phyloP scores from a whole-genome alignment of 2,329 filamentous ascomycete species.

The Cryphonectria carpinicola region DNA sequence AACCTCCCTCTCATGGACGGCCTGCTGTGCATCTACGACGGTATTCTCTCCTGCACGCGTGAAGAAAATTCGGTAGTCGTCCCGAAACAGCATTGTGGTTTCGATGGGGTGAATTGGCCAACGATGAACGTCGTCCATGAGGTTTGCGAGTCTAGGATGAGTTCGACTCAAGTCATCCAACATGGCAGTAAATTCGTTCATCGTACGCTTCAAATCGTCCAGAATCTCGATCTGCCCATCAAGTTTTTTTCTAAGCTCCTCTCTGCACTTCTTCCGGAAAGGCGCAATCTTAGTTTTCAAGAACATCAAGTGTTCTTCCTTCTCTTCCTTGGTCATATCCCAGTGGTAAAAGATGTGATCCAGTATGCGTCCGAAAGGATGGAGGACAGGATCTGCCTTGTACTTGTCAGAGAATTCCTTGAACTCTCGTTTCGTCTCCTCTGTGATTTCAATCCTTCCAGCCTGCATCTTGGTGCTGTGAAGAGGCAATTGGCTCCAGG shows the following conservation, averaged over 20 bases:
- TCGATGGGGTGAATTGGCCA: no score
- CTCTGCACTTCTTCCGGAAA: not conserved
- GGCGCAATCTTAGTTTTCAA: not conserved
- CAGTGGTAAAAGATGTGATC: no score
- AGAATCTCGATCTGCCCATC: no score
- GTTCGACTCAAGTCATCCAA: not conserved
- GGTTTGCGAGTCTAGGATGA: not conserved
- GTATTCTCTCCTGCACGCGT: no score
- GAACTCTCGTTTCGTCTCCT: no score
- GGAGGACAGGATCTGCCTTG: no score
- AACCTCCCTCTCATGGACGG: not conserved
- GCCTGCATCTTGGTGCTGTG: not conserved
- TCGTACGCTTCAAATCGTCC: not conserved
- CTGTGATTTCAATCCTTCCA: no score
- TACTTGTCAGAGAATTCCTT: no score
- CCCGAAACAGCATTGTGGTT: no score
- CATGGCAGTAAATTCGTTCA: not conserved
- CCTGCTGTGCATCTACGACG: not conserved
- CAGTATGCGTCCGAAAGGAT: no score
- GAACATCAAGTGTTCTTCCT: not conserved
- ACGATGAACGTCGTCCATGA: no score
- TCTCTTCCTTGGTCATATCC: not conserved
- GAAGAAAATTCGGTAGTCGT: no score
- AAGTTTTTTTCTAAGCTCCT: not conserved
- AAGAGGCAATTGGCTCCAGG: not conserved